phyloP scores from a whole-genome alignment of 2,329 filamentous ascomycete genomes.

The Bipolaris sorokiniana region DNA sequence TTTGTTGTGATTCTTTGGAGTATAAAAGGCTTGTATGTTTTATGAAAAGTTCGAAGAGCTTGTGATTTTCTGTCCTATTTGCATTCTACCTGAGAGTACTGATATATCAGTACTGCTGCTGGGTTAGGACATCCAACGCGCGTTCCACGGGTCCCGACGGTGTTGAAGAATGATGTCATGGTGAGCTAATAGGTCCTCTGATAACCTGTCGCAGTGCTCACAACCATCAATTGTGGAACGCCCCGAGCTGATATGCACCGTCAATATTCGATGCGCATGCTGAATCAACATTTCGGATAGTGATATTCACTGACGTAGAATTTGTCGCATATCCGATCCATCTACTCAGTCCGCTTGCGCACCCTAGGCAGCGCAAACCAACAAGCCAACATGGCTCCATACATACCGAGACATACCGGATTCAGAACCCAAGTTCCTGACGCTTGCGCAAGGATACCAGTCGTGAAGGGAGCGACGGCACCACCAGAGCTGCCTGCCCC shows the following conservation, averaged over 20 bases:
- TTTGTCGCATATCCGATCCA: background rate
- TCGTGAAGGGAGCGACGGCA: slow-evolving; percentile 70
- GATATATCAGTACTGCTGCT: background rate
- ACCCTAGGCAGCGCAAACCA: slow-evolving; percentile 66
- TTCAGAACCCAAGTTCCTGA: slow-evolving; percentile 67
- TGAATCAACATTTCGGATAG: background rate
- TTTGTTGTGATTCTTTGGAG: background rate
- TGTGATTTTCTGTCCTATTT: background rate
- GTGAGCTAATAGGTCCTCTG: background rate
- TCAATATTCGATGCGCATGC: background rate
- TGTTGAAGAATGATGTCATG: background rate
- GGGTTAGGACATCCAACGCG: background rate
- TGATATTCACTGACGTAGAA: background rate
- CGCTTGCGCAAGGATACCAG: slow-evolving; percentile 67
- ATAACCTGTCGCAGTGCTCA: background rate
- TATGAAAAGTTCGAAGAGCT: background rate
- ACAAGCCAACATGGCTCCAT: slow-evolving; percentile 67
- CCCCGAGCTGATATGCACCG: too few species aligned
- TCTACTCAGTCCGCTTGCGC: slow-evolving; percentile 66
- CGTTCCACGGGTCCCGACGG: background rate
- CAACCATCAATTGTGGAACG: background rate
- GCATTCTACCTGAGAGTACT: background rate
- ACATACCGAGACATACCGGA: slow-evolving; percentile 71
- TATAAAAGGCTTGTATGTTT: too few species aligned
- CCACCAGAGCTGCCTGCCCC: slow-evolving; percentile 74